A percentile compares a stretch with the other conserved stretches of the same genome.
phyloP scores from a whole-genome alignment of 2,329 filamentous ascomycete species.

The Xylaria sp. region DNA sequence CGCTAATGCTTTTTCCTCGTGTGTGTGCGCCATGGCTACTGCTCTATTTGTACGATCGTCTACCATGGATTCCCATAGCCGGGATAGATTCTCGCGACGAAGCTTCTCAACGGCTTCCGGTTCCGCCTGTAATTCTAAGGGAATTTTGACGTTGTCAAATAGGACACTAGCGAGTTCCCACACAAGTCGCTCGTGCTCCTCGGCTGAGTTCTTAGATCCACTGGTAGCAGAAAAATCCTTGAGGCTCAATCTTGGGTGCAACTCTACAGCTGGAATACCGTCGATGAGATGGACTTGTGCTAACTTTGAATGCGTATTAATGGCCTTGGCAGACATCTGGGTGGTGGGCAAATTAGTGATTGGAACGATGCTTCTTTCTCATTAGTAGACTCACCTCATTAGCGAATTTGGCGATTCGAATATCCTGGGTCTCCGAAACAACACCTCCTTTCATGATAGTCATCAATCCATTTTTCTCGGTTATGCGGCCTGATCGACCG shows the following conservation, averaged over 20 bases:
- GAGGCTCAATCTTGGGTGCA: constrained; percentile 60
- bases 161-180: constrained; percentile 90
- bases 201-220: constrained; percentile 54
- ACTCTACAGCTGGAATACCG: constrained; percentile 68
- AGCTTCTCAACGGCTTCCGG: constrained; percentile 51
- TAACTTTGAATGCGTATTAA: constrained; percentile 65
- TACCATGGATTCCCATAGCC: constrained; percentile 74
- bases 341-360: constrained; percentile 9
- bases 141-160: constrained; percentile 74
- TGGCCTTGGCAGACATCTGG: constrained; percentile 65
- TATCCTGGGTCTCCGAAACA: constrained; percentile 70
- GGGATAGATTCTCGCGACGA: constrained; percentile 73
- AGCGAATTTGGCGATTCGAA: constrained; percentile 72
- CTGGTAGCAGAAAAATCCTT: constrained; percentile 56
- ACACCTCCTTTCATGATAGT: constrained; percentile 66
- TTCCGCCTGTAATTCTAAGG: constrained; percentile 53
- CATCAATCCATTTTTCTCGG: constrained; percentile 60
- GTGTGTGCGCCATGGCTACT: constrained; percentile 67
- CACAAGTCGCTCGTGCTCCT: constrained; percentile 74
- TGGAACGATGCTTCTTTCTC: background rate
- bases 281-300: constrained; percentile 65
- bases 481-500: constrained; percentile 46
- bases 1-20: constrained; percentile 86
- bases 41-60: constrained; percentile 65
- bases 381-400: constrained; percentile 58